Evolutionary conservation across 2,329 filamentous ascomycete genomes (phyloP), one percentile per base, ranked within the genome.

Genomic region (Septoria linicola): DNA sequence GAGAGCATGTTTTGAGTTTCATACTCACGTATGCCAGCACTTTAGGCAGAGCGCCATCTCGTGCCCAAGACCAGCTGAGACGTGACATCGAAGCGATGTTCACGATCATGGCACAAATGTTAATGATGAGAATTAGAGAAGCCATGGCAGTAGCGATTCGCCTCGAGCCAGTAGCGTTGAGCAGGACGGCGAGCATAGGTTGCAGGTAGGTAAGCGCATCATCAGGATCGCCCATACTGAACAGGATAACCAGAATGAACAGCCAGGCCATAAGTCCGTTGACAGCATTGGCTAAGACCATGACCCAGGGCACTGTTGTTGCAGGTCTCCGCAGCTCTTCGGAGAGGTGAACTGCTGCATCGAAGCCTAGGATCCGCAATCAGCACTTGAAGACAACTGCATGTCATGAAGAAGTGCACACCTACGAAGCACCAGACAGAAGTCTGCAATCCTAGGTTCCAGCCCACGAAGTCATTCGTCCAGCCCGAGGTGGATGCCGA

Each of bases 11-110:
- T n/a, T n/a, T n/a, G n/a, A n/a, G n/a, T n/a, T n/a, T n/a, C n/a
- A 4, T 8, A 39, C 55, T 53, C 35, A 64, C 57, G 34, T 64
- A 53, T 16, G 62, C 53, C 20, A 64, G 54, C 41, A 54, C 57
- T 19, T 51, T 49, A 4, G 61, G 60, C 16, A 63, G 41, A 6
- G 50, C 61, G n/a, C 61, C 59, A 37, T 63, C 61, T 40, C 61
- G 53, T n/a, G 61, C 58, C 59, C 58, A 63, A 13, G 51, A 54
- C 61, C 61, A 63, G n/a, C 49, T 62, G 8, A 62, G 53, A 17
- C 59, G 53, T 6, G 60, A 63, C 34, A 58, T 48, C 4, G 58
- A 63, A 5, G 59, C 60, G 39, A 66, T 59, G 19, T 51, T 54
- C 3, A 51, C 47, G 10, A 59, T 27, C 35, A 51, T 52, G 8